Base-by-base conservation (phyloP, 148 eudicot species). In the Rhododendron henanense region DNA sequence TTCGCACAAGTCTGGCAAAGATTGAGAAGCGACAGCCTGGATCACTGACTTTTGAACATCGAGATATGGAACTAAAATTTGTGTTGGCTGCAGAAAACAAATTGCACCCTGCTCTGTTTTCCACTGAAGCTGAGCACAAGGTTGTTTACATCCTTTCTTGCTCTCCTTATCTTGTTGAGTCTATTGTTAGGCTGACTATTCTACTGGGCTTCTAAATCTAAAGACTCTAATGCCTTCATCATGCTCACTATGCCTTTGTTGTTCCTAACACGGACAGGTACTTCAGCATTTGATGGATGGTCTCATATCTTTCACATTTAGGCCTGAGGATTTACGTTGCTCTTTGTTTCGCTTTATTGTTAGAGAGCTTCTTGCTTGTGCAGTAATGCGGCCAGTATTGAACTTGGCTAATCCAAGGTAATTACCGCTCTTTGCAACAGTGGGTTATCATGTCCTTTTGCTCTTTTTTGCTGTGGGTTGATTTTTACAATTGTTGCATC, bases 211-310 rank as follows among this genome's bases (percentile, higher is more conserved):
- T 57, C n/a, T 25, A 33, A 7, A 61, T 78, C 25, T 63, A 61
- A 44, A 8, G 51, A 4, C 28, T 15, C 3, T 45, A 78, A 10
- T 57, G 25, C 51, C 63, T 74, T 87, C 37, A 53, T 83, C 63
- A 57, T 84, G 79, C 65, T 83, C 61, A 74, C 11, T 4, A 57
- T 82, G 50, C 81, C 21, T 25, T 61, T 15, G 74, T 41, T 50
- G 21, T 87, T 83, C 77, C 57, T 81, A 84, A 44, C 35, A 48
- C 57, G 73, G 79, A 85, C 90, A 97, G 99, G 99, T 97, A 80
- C 93, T 97, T 91, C 99, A 97, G 92, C 96, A 97, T 93, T 89
- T 95, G 85, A 89, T 94, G 96, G 98, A 95, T 83, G 96, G 95
- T 82, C 92, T 97, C 50, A 88, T 94, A 80, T 90, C 94, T 82